These are phyloP conservation scores for Salix dunnii DNA, from an alignment of 345 rosid genomes.

Conservation along the genomic window DNA sequence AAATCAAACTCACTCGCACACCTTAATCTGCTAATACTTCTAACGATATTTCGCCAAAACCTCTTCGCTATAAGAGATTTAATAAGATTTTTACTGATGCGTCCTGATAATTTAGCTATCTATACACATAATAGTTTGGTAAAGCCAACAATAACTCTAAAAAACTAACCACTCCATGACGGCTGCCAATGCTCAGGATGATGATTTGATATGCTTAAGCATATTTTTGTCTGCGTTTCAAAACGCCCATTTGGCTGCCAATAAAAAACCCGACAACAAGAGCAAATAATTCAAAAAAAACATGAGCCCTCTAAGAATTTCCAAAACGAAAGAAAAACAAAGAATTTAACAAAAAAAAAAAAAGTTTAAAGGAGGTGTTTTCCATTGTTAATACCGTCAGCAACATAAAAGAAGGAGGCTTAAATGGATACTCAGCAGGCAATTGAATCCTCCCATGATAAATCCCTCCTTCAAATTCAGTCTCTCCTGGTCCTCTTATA, in stretches of 20 bases:
- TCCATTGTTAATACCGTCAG: constrained; percentile 50
- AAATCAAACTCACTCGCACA: background rate
- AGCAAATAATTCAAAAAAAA: background rate
- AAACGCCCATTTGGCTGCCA: constrained; percentile 90
- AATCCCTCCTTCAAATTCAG: constrained; percentile 94
- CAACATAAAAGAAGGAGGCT: constrained; percentile 95
- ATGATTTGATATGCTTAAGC: constrained; percentile 92
- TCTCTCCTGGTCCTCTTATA: constrained; percentile 71
- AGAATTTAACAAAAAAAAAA: background rate
- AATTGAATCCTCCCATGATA: constrained; percentile 97
- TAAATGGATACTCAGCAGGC: constrained; percentile 92
- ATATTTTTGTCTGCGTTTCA: constrained; percentile 88
- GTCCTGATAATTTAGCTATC: background rate
- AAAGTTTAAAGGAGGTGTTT: background rate
- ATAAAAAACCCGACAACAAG: background rate
- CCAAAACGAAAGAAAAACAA: background rate
- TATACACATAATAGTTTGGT: background rate
- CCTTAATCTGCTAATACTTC: background rate
- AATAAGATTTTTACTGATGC: background rate
- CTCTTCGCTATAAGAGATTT: background rate
- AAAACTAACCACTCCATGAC: constrained; percentile 86
- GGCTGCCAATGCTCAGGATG: constrained; percentile 99
- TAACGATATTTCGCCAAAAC: background rate
- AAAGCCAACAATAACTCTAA: background rate
- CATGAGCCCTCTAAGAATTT: background rate